Evolutionary conservation across 805 yeast genomes (phyloP).

Genomic region (Candida ortonii): DNA sequence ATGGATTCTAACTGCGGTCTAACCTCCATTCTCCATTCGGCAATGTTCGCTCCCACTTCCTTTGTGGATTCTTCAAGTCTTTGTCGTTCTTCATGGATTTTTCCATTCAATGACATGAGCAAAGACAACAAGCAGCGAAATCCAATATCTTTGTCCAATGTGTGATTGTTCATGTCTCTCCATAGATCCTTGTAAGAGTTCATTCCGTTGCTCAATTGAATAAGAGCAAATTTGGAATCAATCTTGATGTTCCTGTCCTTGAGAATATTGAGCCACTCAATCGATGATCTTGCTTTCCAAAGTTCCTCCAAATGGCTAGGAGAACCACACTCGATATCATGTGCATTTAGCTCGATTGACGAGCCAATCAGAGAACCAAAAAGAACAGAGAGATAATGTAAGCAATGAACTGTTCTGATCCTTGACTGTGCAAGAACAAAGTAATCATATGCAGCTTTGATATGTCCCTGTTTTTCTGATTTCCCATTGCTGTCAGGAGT

Average conservation of each 20-base stretch:
- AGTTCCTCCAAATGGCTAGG: slow-evolving; percentile 58
- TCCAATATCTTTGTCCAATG: slow-evolving; percentile 39
- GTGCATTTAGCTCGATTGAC: slow-evolving; percentile 37
- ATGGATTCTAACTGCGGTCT: slow-evolving; percentile 57
- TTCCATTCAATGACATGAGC: slow-evolving; percentile 65
- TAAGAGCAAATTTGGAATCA: slow-evolving; percentile 53
- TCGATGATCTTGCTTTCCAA: slow-evolving; percentile 52
- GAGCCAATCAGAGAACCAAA: slow-evolving; percentile 45
- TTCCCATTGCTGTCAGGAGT: slow-evolving; percentile 6
- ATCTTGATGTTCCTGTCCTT: slow-evolving; percentile 37
- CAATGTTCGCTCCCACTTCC: slow-evolving; percentile 42
- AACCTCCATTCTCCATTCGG: slow-evolving; percentile 63
- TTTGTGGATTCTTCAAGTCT: slow-evolving; percentile 29
- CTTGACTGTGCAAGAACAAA: slow-evolving; percentile 55
- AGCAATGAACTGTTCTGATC: slow-evolving; percentile 50
- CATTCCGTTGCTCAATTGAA: slow-evolving; percentile 55
- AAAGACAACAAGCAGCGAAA: slow-evolving; percentile 52
- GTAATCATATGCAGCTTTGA: slow-evolving; percentile 46
- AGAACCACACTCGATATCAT: slow-evolving; percentile 59
- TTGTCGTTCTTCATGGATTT: slow-evolving; percentile 51
- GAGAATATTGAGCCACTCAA: slow-evolving; percentile 50
- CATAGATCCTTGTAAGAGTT: slow-evolving; percentile 51
- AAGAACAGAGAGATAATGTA: slow-evolving; percentile 48
- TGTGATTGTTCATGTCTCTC: slow-evolving; percentile 44
- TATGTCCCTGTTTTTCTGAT: slow-evolving; percentile 15